These are phyloP conservation scores for Ganoderma multipileum DNA, from an alignment of 1,284 basidiomycete species.

Conservation along the genomic window DNA sequence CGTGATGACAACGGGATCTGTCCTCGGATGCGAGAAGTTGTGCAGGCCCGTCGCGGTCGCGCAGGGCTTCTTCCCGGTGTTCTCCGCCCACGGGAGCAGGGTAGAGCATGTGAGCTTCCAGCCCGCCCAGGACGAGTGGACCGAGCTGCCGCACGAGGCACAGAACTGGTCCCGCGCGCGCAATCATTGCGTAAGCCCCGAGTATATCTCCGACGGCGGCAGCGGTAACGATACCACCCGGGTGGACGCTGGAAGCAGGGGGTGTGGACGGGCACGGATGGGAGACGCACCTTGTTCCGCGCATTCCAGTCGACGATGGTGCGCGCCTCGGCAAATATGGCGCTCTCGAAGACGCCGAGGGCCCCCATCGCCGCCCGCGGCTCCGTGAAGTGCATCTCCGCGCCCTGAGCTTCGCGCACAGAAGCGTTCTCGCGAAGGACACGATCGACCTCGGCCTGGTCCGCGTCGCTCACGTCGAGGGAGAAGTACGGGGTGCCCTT, in stretches of 20 bases:
- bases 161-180: conserved; percentile 69
- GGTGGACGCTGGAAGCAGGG: neutral
- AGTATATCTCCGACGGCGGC: conserved; percentile 12
- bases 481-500: conserved; percentile 83
- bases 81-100: conserved; percentile 74
- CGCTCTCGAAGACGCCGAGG: conserved; percentile 67
- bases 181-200: conserved; percentile 11
- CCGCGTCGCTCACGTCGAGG: conserved; percentile 69
- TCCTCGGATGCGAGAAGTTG: conserved; percentile 90
- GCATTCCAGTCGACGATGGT: conserved; percentile 91
- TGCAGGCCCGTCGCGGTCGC: conserved; percentile 82
- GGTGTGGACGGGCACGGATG: neutral
- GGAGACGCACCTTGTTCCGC: conserved; percentile 73
- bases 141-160: conserved; percentile 82
- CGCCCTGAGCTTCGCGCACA: conserved; percentile 42
- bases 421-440: conserved; percentile 49
- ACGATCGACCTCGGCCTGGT: conserved; percentile 50
- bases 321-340: conserved; percentile 77
- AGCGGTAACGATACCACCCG: neutral
- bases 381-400: conserved; percentile 68
- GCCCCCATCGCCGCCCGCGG: conserved; percentile 65
- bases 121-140: conserved; percentile 92
- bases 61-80: conserved; percentile 67
- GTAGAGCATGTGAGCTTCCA: conserved; percentile 92
- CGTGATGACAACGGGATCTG: conserved; percentile 94